These are phyloP conservation scores for Dendrostoma leiphaemia DNA, from an alignment of 2,329 filamentous ascomycete species.

Conservation along the genomic window DNA sequence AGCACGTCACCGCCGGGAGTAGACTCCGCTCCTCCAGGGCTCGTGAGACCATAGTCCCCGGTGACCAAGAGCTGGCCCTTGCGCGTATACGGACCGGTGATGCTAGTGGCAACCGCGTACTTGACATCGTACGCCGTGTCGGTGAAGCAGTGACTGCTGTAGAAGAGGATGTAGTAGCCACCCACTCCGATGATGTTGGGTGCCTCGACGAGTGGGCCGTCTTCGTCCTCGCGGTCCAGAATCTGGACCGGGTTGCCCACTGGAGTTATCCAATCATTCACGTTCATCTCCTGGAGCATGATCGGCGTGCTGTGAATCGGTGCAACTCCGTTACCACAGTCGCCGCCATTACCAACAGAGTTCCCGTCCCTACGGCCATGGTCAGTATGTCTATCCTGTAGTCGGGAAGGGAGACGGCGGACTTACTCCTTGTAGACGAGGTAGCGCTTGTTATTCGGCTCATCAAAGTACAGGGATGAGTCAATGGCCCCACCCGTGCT, in stretches of 20 bases:
- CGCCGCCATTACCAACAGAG: conserved; percentile 39
- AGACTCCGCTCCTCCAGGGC: conserved; percentile 14
- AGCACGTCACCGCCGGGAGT: conserved; percentile 13
- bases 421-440: conserved; percentile 54
- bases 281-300: conserved; percentile 51
- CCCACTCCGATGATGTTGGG: conserved; percentile 49
- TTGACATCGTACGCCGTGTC: conserved; percentile 55
- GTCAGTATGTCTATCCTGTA: neutral
- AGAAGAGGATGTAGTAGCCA: conserved; percentile 60
- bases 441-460: conserved; percentile 50
- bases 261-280: conserved; percentile 51
- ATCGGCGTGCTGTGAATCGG: conserved; percentile 50
- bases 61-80: conserved; percentile 10
- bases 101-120: conserved; percentile 43
- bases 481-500: conserved; percentile 61
- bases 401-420: neutral
- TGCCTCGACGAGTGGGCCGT: conserved; percentile 60
- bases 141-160: conserved; percentile 59
- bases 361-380: conserved; percentile 54
- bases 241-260: conserved; percentile 47
- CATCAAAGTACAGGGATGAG: conserved; percentile 56
- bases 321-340: conserved; percentile 42
- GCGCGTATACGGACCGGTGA: conserved; percentile 14
- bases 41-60: conserved; percentile 11
- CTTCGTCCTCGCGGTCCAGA: conserved; percentile 40